Evolutionary conservation across 2,329 filamentous ascomycete genomes (phyloP).

Genomic region (Aureobasidium sp.): DNA sequence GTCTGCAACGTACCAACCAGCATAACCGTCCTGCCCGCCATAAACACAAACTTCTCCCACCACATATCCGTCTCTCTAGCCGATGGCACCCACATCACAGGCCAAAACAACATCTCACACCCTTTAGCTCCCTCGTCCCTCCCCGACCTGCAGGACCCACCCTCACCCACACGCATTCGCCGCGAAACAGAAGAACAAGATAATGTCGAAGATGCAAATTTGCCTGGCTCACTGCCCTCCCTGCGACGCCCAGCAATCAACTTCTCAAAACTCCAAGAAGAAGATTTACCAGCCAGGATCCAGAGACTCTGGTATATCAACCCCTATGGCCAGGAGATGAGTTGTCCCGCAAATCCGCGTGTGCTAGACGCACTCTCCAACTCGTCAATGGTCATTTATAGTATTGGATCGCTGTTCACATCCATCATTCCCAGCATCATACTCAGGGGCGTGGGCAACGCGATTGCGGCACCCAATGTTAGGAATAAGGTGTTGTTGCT

Average conservation of each 20-base stretch:
- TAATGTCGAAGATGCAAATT: slow-evolving; percentile 68
- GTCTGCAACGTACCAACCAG: slow-evolving; percentile 76
- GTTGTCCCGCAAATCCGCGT: slow-evolving; percentile 73
- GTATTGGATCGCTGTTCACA: slow-evolving; percentile 90
- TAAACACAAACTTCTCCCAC: slow-evolving; percentile 92
- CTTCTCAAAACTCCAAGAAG: slow-evolving; percentile 69
- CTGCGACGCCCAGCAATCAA: slow-evolving; percentile 73
- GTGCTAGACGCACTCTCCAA: slow-evolving; percentile 61
- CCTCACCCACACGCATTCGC: slow-evolving; percentile 3
- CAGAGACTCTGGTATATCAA: slow-evolving; percentile 94
- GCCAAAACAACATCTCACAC: slow-evolving; percentile 89
- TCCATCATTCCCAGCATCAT: slow-evolving; percentile 79
- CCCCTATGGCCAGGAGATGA: slow-evolving; percentile 94
- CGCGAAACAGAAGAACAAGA: slow-evolving; percentile 51
- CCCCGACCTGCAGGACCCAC: not conserved
- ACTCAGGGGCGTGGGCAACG: slow-evolving; percentile 65
- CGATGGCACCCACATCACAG: slow-evolving; percentile 72
- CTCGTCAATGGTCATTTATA: slow-evolving; percentile 71
- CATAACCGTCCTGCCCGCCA: slow-evolving; percentile 75
- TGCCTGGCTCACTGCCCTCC: slow-evolving; percentile 72
- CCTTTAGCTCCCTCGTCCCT: slow-evolving; percentile 8
- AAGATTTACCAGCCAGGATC: slow-evolving; percentile 71
- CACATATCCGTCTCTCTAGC: slow-evolving; percentile 81
- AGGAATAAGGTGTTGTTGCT: slow-evolving; percentile 74
- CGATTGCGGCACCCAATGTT: slow-evolving; percentile 44